Conservation (phyloP, 306 rosid genomes). For the Rosa rugosa region DNA sequence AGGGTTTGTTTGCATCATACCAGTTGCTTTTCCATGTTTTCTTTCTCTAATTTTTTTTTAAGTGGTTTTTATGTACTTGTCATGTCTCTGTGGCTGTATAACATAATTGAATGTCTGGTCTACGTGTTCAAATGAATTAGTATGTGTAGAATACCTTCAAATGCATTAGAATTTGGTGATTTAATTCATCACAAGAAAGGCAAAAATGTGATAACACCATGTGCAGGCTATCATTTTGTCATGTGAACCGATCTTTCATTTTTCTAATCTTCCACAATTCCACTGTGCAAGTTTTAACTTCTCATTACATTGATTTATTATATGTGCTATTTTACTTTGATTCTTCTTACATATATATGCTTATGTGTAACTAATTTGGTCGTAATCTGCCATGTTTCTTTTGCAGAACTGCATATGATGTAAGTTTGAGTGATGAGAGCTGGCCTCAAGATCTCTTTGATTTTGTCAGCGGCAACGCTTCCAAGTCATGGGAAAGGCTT, state of each 20-base stretch:
- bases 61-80: background rate
- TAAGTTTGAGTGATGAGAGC: slow-evolving; percentile 71
- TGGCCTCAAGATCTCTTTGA: slow-evolving; percentile 74
- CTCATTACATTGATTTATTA: background rate
- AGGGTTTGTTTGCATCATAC: background rate
- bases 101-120: background rate
- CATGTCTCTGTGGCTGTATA: background rate
- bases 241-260: background rate
- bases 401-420: slow-evolving; percentile 86
- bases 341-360: background rate
- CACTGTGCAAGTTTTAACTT: background rate
- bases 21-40: background rate
- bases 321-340: background rate
- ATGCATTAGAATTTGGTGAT: background rate
- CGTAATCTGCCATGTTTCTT: background rate
- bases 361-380: background rate
- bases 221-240: no score
- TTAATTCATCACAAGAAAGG: slow-evolving; percentile 1
- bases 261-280: background rate
- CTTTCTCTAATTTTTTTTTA: background rate
- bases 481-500: slow-evolving; percentile 94
- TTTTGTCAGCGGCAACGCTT: slow-evolving; percentile 60
- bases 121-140: background rate
- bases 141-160: background rate
- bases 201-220: background rate